These are phyloP conservation scores for Eucalyptus rudis DNA, from an alignment of 345 rosid genomes.

Conservation along the genomic window DNA sequence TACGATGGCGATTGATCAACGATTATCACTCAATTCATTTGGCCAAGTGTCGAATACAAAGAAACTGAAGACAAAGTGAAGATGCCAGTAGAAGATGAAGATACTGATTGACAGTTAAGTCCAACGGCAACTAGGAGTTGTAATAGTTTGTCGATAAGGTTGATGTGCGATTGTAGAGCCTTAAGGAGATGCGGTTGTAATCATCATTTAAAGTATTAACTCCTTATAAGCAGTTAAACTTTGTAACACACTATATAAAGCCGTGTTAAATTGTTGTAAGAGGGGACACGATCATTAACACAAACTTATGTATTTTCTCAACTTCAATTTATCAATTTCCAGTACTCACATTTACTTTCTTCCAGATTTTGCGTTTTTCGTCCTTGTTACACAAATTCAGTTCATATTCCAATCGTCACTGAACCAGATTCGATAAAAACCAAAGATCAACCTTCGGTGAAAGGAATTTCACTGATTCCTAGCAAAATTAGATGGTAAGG, in stretches of 20 bases:
- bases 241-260: not conserved
- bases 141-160: not conserved
- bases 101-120: not conserved
- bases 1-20: not conserved
- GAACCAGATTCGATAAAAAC: not conserved
- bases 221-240: not conserved
- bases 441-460: not conserved
- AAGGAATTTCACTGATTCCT: not conserved
- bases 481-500: not conserved
- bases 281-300: not conserved
- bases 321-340: not conserved
- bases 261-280: not conserved
- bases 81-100: not conserved
- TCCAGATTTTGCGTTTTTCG: not conserved
- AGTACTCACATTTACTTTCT: not conserved
- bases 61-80: not conserved
- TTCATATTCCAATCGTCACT: not conserved
- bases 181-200: not conserved
- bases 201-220: not conserved
- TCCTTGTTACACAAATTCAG: not conserved
- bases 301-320: not conserved
- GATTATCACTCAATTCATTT: not conserved
- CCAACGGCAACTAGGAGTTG: not conserved
- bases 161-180: not conserved
- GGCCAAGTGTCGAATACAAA: not conserved